Base-by-base conservation (phyloP, 257 asterid genomes). In the Solanum virginianum region DNA sequence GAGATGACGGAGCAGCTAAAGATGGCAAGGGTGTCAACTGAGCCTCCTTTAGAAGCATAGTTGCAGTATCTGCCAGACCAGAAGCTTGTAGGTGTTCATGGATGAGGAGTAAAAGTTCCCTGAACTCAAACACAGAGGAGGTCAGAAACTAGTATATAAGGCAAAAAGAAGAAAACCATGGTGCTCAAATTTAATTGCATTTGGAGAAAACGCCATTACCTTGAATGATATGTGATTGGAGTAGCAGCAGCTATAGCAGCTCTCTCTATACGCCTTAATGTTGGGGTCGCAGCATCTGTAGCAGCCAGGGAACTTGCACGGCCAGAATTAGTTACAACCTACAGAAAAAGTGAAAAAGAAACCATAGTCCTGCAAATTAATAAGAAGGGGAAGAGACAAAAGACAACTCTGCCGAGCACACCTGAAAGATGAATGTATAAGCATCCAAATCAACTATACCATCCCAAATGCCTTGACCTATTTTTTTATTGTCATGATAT, bases 211-310 rank as follows among this genome's bases (percentile, higher is more conserved):
- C 83, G 17, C 63, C 59, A 82, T 53, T 91, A 93, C 99, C 98
- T 93, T 82, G 99, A 86, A 89, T 97, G 94, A 87, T 97, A 97
- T 83, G 99, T 92, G 85, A 97, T 94, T 55, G 98, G 99, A 85
- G 99, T 97, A 66, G 99, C 99, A 56, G 99, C 98, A 87, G 99
- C 98, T 85, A 97, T 94, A 84, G 99, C 98, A 90, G 97, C 99
- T 88, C 99, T 92, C 88, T 97, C 99, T 72, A 97, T 97, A 80
- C 99, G 99, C 92, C 98, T 92, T 88, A 97, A 85, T 69, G 99
- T 94, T 17, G 99, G 99, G 70, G 96, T 95, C 86, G 99, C 93
- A 36, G 99, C 99, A 92, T 97, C 99, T 65, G 97, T 92, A 54
- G 99, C 99, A 45, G 96, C 98, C 90, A 97, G 90, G 29, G 98